These are phyloP conservation scores for Sarocladium brachiariae DNA, from an alignment of 2,329 filamentous ascomycete species.

Conservation along the genomic window DNA sequence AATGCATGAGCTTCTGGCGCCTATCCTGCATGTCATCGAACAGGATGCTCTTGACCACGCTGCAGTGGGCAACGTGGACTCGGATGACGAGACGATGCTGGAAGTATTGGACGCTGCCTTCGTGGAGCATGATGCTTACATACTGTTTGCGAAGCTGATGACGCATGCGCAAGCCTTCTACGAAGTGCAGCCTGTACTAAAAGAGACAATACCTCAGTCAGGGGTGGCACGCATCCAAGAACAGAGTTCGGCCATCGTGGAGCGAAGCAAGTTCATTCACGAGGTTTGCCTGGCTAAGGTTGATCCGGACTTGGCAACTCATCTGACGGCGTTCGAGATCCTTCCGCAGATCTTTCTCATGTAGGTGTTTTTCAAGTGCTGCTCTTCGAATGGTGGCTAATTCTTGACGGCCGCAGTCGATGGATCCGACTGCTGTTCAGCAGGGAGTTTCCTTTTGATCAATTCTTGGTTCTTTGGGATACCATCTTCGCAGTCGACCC, in stretches of 20 bases:
- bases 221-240: constrained; percentile 18
- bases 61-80: constrained; percentile 23
- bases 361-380: constrained; percentile 39
- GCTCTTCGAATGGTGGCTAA: not conserved
- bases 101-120: constrained; percentile 64
- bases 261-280: constrained; percentile 80
- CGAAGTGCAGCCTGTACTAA: constrained; percentile 46
- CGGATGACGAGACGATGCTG: constrained; percentile 47
- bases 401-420: constrained; percentile 45
- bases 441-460: constrained; percentile 83
- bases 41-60: constrained; percentile 65
- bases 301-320: constrained; percentile 75
- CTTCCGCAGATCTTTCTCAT: constrained; percentile 96
- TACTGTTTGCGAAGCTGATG: constrained; percentile 82
- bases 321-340: constrained; percentile 78
- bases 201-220: constrained; percentile 25
- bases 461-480: constrained; percentile 84
- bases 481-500: constrained; percentile 82
- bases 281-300: constrained; percentile 69
- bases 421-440: constrained; percentile 94
- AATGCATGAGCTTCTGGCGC: constrained; percentile 94
- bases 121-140: constrained; percentile 86
- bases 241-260: constrained; percentile 59
- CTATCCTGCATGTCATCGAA: constrained; percentile 77
- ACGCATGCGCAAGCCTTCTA: constrained; percentile 81